These are phyloP conservation scores for Sporisorium exsertum DNA, from an alignment of 1,284 basidiomycete genomes.

Conservation along the genomic window DNA sequence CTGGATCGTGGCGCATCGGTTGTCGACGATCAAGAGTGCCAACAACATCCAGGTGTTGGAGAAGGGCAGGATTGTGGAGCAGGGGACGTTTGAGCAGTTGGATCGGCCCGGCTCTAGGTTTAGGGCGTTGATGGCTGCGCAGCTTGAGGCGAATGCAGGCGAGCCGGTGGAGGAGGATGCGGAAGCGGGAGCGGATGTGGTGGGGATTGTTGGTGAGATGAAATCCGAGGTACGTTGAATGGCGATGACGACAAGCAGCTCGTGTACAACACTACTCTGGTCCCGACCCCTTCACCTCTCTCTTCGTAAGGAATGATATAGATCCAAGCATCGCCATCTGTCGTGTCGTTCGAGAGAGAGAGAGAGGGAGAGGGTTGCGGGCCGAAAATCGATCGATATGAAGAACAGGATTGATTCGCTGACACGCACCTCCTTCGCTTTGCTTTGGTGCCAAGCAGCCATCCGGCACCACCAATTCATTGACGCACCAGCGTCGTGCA, in stretches of 20 bases:
- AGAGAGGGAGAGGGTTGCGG: not conserved
- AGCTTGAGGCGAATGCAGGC: conserved; percentile 48
- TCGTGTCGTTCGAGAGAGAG: not conserved
- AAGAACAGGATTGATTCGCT: too few relatives aligned
- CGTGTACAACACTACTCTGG: not conserved
- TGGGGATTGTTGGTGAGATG: too few relatives aligned
- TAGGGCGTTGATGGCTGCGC: conserved; percentile 63
- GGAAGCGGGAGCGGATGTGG: conserved; percentile 3
- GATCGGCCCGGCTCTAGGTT: conserved; percentile 62
- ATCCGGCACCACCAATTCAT: too few relatives aligned
- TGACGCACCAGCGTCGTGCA: too few relatives aligned
- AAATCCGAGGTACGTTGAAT: conserved; percentile 23
- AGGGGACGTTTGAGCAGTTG: conserved; percentile 71
- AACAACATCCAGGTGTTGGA: conserved; percentile 72
- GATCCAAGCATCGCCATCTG: not conserved
- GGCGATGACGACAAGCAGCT: not conserved
- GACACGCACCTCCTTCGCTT: too few relatives aligned
- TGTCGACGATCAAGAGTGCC: conserved; percentile 72
- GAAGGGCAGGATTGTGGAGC: conserved; percentile 71
- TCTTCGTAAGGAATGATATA: not conserved
- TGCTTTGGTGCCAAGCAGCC: too few relatives aligned
- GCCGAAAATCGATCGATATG: too few relatives aligned
- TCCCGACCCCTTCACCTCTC: not conserved
- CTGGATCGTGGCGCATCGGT: conserved; percentile 72
- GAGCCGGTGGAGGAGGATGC: conserved; percentile 2